These are phyloP conservation scores for Nicotiana rustica DNA, from an alignment of 305 asterid genomes.

Conservation along the genomic window DNA sequence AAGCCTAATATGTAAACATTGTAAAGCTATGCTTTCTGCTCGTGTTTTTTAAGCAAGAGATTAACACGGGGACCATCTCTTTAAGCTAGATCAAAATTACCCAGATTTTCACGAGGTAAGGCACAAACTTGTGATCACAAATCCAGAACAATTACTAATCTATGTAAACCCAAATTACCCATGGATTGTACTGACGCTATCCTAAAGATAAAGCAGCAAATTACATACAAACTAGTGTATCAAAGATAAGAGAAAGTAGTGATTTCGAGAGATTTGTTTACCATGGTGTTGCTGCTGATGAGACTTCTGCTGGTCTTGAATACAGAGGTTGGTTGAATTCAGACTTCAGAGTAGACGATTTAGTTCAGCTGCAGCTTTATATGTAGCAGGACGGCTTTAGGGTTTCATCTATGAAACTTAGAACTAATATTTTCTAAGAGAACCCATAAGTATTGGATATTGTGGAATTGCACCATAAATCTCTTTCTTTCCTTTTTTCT, in stretches of 20 bases:
- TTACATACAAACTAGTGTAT: background rate
- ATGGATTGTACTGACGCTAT: background rate
- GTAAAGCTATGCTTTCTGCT: no score
- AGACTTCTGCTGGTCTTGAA: background rate
- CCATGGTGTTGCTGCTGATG: conserved; percentile 20
- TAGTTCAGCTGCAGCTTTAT: conserved; percentile 12
- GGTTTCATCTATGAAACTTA: conserved; percentile 14
- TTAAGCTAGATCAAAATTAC: background rate
- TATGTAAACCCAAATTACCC: background rate
- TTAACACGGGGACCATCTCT: background rate
- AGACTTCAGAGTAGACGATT: background rate
- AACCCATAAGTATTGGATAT: background rate
- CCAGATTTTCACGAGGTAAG: background rate
- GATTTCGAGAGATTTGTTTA: background rate
- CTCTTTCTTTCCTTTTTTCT: background rate
- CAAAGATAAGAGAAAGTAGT: background rate
- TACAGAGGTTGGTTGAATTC: background rate
- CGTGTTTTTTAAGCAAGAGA: conserved; percentile 6
- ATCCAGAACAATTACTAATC: background rate
- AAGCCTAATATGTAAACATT: background rate
- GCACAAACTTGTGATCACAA: background rate
- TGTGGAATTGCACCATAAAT: background rate
- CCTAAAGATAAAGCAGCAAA: background rate
- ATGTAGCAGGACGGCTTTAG: background rate
- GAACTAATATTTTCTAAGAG: background rate